phyloP scores from a whole-genome alignment of 2,329 filamentous ascomycete genomes.

The Colletotrichum truncatum region DNA sequence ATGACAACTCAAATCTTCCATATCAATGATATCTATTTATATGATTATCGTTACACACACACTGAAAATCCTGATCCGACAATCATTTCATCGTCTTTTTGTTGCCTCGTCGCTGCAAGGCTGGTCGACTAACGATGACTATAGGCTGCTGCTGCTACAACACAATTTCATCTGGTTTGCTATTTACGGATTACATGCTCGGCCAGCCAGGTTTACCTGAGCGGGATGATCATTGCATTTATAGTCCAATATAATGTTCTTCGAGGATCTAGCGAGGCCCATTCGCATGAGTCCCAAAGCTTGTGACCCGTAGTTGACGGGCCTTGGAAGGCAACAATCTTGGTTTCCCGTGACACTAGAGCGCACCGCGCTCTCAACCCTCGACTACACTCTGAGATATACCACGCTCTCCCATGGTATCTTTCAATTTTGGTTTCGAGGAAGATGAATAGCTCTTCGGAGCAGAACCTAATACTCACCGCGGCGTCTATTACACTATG shows the following conservation, averaged over 20 bases:
- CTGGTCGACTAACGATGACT: no score
- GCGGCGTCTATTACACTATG: conserved; percentile 3
- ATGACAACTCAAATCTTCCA: conserved; percentile 15
- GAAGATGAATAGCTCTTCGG: conserved; percentile 7
- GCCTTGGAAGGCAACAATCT: no score
- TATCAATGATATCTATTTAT: conserved; percentile 25
- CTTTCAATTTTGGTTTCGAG: conserved; percentile 20
- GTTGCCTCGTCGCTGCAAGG: no score
- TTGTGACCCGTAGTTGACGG: no score
- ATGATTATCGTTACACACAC: conserved; percentile 24
- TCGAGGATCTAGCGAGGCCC: neutral
- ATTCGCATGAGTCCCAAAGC: neutral
- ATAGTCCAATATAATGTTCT: no score
- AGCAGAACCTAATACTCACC: conserved; percentile 23
- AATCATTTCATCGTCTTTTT: neutral
- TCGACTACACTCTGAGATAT: conserved; percentile 22
- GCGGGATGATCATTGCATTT: no score
- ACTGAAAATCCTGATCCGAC: conserved; percentile 28
- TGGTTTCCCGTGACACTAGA: neutral
- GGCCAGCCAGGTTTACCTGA: no score
- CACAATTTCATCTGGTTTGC: no score
- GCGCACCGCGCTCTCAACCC: neutral
- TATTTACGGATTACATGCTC: no score
- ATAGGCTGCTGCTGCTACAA: no score
- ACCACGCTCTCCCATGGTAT: conserved; percentile 13